These are phyloP conservation scores for Echites panduratus DNA, from an alignment of 257 asterid genomes.

Conservation along the genomic window DNA sequence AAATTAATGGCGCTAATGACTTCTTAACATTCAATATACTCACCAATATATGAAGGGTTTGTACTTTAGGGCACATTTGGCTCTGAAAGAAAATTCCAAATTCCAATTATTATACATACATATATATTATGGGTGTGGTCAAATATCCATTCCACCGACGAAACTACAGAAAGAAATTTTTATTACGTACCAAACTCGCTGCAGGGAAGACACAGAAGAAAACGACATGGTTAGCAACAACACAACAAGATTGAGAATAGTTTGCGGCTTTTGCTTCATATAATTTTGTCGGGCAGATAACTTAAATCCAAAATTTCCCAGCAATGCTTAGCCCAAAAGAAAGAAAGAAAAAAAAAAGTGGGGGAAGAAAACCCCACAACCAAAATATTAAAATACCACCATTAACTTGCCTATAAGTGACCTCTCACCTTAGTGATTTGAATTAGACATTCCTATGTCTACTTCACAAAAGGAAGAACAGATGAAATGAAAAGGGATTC, in stretches of 20 bases:
- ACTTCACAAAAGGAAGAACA: background rate
- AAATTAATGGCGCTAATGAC: background rate
- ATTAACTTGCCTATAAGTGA: background rate
- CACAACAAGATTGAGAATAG: background rate
- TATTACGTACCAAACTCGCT: conserved; percentile 9
- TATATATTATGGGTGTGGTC: background rate
- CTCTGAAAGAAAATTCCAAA: background rate
- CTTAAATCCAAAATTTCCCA: background rate
- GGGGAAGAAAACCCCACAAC: background rate
- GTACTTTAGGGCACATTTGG: conserved; percentile 1
- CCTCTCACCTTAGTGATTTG: background rate
- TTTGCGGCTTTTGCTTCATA: background rate
- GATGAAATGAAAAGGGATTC: background rate
- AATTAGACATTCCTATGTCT: background rate
- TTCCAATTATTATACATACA: too few species aligned
- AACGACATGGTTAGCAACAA: conserved; percentile 19
- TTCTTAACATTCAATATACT: background rate
- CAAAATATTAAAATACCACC: background rate
- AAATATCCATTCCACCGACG: conserved; percentile 32
- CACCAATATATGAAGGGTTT: background rate
- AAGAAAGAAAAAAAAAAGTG: too few species aligned
- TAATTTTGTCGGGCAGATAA: background rate
- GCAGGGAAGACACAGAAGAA: background rate
- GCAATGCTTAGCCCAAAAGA: background rate
- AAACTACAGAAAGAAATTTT: conserved; percentile 4